Evolutionary conservation across 371 early-diverging fungal genomes (phyloP), one percentile per base, ranked within the genome.

Genomic region (Mucor piriformis): DNA sequence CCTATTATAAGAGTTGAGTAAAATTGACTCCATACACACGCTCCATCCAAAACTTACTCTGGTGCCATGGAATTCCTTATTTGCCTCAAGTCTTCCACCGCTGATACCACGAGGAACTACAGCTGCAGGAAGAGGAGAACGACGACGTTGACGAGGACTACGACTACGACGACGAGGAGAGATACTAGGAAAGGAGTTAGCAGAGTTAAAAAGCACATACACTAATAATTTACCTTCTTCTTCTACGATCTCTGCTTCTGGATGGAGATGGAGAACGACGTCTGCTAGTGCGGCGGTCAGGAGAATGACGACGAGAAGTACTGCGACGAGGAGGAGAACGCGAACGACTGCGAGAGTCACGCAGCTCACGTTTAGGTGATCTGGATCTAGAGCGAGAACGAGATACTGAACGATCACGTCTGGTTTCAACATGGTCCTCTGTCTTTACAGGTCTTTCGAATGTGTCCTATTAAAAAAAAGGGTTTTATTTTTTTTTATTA

Each of bases 41-140:
- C n/a, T n/a, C n/a, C n/a, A n/a, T n/a, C n/a, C n/a, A n/a, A 18
- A 46, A 46, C 46, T 13, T 46, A 46, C 46, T 65, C 80, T 67
- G 15, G 76, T 76, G 32, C 80, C 80, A 54, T 79, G 76, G 49
- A 76, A 69, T 47, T 77, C 78, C 64, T 72, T 77, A 35, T 67
- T 66, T n/a, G 49, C 64, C 33, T 70, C 62, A 34, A 63, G 63
- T 33, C 66, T 62, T 29, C 29, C 29, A 29, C 29, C 29, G 29
- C 29, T 29, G 6, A 29, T 6, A 1, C 29, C 29, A 37, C 67
- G 67, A 18, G 16, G 20, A 8, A n/a, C 42, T 18, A n/a, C 42
- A 18, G 42, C 8, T 4, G 18, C 20, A 18, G 42, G 42, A 43
- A 51, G 56, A 32, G 70, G 70, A 6, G 72, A 70, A 18, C 72